These are phyloP conservation scores for Sarocladiaceae sp. DNA, from an alignment of 2,329 filamentous ascomycete genomes.

Conservation along the genomic window DNA sequence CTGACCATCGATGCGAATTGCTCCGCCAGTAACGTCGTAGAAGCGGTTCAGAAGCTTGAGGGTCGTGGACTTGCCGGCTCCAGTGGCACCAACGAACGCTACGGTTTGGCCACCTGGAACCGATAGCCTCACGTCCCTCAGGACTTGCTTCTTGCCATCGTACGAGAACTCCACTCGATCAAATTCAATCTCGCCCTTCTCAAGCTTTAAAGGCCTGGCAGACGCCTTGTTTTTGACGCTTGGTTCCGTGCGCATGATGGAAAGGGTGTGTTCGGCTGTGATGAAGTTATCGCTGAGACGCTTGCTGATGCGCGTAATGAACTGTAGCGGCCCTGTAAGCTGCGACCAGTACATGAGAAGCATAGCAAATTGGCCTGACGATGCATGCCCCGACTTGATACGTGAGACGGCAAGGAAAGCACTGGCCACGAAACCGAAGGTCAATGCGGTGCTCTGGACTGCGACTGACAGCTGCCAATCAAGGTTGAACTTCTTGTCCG, in stretches of 20 bases:
- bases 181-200: slow-evolving; percentile 49
- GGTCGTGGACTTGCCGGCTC: slow-evolving; percentile 53
- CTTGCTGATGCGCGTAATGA: slow-evolving; percentile 55
- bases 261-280: slow-evolving; percentile 50
- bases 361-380: slow-evolving; percentile 63
- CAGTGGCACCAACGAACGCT: slow-evolving; percentile 55
- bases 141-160: slow-evolving; percentile 51
- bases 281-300: slow-evolving; percentile 51
- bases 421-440: slow-evolving; percentile 61
- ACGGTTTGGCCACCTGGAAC: slow-evolving; percentile 47
- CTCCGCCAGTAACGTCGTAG: slow-evolving; percentile 49
- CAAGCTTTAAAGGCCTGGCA: slow-evolving; percentile 42
- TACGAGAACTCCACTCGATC: slow-evolving; percentile 52
- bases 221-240: slow-evolving; percentile 45
- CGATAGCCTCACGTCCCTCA: slow-evolving; percentile 46
- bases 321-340: slow-evolving; percentile 63
- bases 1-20: slow-evolving; percentile 49
- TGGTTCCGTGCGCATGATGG: slow-evolving; percentile 53
- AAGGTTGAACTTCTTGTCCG: slow-evolving; percentile 30
- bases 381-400: slow-evolving; percentile 53
- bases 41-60: slow-evolving; percentile 53
- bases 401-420: slow-evolving; percentile 57
- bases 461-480: slow-evolving; percentile 47
- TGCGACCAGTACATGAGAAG: slow-evolving; percentile 70
- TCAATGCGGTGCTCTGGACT: slow-evolving; percentile 57